Evolutionary conservation across 2,329 filamentous ascomycete species (phyloP), one percentile per base, ranked within the genome.

Genomic region (Didymella exigua): DNA sequence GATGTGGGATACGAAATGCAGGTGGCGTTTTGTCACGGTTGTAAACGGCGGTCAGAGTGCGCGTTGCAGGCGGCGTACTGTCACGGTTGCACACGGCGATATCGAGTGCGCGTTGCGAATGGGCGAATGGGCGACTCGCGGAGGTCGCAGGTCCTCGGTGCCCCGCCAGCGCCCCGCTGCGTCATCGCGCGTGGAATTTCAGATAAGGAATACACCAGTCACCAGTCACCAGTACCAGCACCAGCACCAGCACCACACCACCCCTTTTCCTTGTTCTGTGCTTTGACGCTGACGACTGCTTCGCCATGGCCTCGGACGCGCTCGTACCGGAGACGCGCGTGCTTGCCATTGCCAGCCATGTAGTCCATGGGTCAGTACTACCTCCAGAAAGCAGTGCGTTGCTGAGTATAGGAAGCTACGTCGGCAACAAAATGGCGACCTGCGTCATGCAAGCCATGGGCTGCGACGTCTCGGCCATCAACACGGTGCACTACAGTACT

Each of bases 351-450:
- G 92, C 93, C 74, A 97, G 93, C 78, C 93, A 97, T 93, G 93
- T 97, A 68, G 86, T 88, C 63, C 89, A 88, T 67, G 88, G 88
- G 88, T 90, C 78, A 84, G 86, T 24, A 33, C 26, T 14, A 24
- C n/a, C 42, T 75, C 48, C 18, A 36, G 21, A 16, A 19, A 18
- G 18, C 18, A 19, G 27, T 30, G 40, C 45, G 47, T 74, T 96
- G 95, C 73, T 93, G 14, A 49, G 19, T 3, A 11, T 9, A 4
- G 11, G 4, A 9, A 52, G 49, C 18, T 53, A 97, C 83, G 95
- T 99, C 64, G 95, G 95, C 46, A 99, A 99, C 75, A 96, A 93
- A 69, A 96, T 99, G 82, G 93, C 93, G 36, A 92, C 92, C 1
- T 96, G 96, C 71, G 91, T 93, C 63, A 89, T 99, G 83, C 93